phyloP scores from a whole-genome alignment of 2,329 filamentous ascomycete species.

The Metarhizium anisopliae region DNA sequence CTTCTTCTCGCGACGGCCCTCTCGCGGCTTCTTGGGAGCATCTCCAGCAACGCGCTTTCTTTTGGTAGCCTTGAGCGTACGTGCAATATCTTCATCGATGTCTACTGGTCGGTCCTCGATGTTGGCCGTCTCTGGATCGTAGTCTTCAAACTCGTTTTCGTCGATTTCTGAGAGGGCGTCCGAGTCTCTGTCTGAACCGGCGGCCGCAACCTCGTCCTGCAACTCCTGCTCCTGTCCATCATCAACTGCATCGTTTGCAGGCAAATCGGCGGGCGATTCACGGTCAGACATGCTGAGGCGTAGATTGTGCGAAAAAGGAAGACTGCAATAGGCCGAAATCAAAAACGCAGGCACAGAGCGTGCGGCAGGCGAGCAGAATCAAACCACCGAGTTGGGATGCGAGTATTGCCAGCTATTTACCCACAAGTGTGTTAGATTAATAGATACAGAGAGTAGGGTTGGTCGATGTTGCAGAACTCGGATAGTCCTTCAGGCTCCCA shows the following conservation, averaged over 20 bases:
- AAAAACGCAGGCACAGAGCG: not conserved
- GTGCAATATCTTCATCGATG: constrained; percentile 57
- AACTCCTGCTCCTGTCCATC: constrained; percentile 33
- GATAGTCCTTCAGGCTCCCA: not conserved
- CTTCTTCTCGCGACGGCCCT: constrained; percentile 63
- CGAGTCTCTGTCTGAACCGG: constrained; percentile 45
- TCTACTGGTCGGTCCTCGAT: constrained; percentile 56
- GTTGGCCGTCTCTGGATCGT: constrained; percentile 55
- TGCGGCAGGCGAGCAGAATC: not conserved
- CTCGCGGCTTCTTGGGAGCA: constrained; percentile 63
- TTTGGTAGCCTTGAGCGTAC: constrained; percentile 56
- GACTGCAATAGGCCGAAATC: not conserved
- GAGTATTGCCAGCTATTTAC: too few species aligned
- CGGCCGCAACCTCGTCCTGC: constrained; percentile 31
- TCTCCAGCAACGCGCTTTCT: constrained; percentile 56
- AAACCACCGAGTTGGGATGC: not conserved
- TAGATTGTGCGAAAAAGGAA: not conserved
- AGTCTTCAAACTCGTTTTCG: constrained; percentile 61
- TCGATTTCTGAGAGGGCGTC: constrained; percentile 59
- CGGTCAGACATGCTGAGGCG: constrained; percentile 34
- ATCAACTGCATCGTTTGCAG: constrained; percentile 25
- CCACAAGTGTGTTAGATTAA: too few species aligned
- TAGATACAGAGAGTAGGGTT: too few species aligned
- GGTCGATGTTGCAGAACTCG: not conserved
- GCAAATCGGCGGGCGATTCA: constrained; percentile 31